Conservation (phyloP, 306 rosid species). For the Sicyos baderoa region DNA sequence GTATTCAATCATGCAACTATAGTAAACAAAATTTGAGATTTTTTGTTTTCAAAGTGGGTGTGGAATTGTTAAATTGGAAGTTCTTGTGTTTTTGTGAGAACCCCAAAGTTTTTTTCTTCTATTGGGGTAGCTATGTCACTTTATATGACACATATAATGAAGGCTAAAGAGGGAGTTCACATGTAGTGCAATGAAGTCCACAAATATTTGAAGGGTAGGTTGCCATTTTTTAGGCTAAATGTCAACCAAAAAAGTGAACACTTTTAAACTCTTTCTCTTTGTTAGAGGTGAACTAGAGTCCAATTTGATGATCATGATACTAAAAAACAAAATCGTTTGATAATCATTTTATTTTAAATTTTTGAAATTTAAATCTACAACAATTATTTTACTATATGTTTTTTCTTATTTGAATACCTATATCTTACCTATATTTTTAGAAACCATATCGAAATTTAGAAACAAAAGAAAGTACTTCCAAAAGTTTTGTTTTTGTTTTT, state of each 20-base stretch:
- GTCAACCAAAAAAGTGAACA: neutral
- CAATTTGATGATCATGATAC: too few species aligned
- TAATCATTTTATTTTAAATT: too few species aligned
- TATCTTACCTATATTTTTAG: too few species aligned
- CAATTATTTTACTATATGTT: too few species aligned
- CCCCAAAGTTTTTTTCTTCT: neutral
- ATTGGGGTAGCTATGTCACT: neutral
- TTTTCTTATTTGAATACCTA: too few species aligned
- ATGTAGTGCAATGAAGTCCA: slow-evolving; percentile 9
- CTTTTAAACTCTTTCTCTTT: neutral
- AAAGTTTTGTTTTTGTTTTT: too few species aligned
- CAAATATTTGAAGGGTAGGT: slow-evolving; percentile 12
- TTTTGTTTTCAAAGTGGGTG: too few species aligned
- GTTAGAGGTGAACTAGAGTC: too few species aligned
- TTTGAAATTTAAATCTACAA: too few species aligned
- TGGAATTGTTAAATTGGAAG: neutral
- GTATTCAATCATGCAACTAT: neutral
- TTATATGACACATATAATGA: neutral
- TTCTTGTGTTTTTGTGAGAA: slow-evolving; percentile 10
- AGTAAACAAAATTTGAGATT: too few species aligned
- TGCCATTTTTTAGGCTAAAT: neutral
- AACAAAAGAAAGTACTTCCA: too few species aligned
- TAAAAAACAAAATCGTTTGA: neutral
- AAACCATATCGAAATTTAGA: too few species aligned
- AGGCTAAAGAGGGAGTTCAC: slow-evolving; percentile 3